These are phyloP conservation scores for Hypoxylon sp. DNA, from an alignment of 2,329 filamentous ascomycete species.

Conservation along the genomic window DNA sequence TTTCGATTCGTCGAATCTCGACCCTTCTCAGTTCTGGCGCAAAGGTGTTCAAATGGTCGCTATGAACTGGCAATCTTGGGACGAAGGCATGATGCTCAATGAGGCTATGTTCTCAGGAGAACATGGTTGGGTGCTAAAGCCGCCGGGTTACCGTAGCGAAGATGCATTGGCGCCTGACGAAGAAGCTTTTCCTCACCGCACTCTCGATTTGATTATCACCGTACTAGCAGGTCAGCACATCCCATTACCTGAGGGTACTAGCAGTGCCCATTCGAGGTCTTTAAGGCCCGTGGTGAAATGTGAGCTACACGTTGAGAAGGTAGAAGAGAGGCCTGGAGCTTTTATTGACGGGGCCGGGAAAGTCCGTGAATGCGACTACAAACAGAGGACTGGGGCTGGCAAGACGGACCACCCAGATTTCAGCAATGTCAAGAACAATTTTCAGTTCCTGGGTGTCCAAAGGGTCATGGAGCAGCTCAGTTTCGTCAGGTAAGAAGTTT, in stretches of 20 bases:
- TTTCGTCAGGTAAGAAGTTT: constrained; percentile 74
- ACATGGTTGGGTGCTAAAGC: constrained; percentile 88
- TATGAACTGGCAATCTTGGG: constrained; percentile 96
- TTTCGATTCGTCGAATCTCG: constrained; percentile 92
- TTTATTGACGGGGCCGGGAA: constrained; percentile 58
- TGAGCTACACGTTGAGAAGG: constrained; percentile 82
- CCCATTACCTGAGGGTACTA: constrained; percentile 65
- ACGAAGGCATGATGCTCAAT: constrained; percentile 95
- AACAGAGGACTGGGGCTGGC: constrained; percentile 68
- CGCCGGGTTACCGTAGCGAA: constrained; percentile 74
- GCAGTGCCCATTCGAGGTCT: constrained; percentile 64
- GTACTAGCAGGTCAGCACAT: constrained; percentile 83
- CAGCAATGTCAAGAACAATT: constrained; percentile 61
- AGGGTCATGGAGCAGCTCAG: constrained; percentile 77
- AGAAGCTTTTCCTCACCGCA: constrained; percentile 63
- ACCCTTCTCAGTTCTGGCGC: constrained; percentile 91
- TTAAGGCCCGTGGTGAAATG: constrained; percentile 83
- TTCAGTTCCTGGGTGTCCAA: constrained; percentile 70
- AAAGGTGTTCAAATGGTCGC: constrained; percentile 97
- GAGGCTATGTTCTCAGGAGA: constrained; percentile 96
- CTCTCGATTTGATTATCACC: constrained; percentile 77
- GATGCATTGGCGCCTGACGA: constrained; percentile 58
- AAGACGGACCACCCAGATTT: constrained; percentile 76
- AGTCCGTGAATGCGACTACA: constrained; percentile 70
- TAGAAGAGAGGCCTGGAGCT: constrained; percentile 54